These are phyloP conservation scores for Coniophora puteana DNA, from an alignment of 1,284 basidiomycete species.

Conservation along the genomic window DNA sequence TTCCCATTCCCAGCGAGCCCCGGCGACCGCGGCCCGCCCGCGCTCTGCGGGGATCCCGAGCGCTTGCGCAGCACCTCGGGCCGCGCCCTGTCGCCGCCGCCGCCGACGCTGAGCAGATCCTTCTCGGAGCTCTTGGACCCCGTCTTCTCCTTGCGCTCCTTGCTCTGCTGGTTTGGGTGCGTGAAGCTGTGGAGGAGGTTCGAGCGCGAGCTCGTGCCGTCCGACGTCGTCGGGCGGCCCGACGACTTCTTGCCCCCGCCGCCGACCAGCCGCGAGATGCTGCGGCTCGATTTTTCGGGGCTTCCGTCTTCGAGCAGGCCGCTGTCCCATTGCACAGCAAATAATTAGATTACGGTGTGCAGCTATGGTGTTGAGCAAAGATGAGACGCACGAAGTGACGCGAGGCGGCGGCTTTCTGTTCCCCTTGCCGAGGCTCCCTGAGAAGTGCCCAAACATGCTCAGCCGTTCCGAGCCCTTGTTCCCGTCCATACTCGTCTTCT, in stretches of 20 bases:
- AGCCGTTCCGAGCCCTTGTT: constrained; percentile 52
- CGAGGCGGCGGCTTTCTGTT: constrained; percentile 78
- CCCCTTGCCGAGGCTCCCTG: constrained; percentile 56
- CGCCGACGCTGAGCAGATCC: constrained; percentile 14
- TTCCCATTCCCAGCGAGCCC: too few relatives aligned
- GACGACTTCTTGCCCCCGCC: constrained; percentile 38
- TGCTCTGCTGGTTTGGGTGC: constrained; percentile 19
- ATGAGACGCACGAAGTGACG: constrained; percentile 47
- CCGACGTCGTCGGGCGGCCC: constrained; percentile 34
- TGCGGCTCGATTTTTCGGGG: constrained; percentile 33
- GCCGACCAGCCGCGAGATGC: constrained; percentile 48
- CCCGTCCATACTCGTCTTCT: constrained; percentile 49
- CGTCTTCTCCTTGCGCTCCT: constrained; percentile 19
- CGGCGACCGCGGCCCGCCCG: constrained; percentile 12
- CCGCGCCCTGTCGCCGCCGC: constrained; percentile 9
- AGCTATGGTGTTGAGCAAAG: constrained; percentile 2
- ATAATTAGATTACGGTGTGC: neutral
- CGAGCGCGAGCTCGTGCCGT: constrained; percentile 21
- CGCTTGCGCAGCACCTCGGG: constrained; percentile 46
- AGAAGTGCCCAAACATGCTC: constrained; percentile 72
- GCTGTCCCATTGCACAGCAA: constrained; percentile 17
- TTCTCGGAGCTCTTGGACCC: constrained; percentile 18
- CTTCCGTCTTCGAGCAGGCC: constrained; percentile 21
- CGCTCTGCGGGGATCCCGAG: constrained; percentile 34
- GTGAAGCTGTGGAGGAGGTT: constrained; percentile 11